A percentile compares a stretch with the other conserved stretches of the same genome.
These are phyloP conservation scores for Tolypocladium tropicale DNA, from an alignment of 2,329 filamentous ascomycete species.

Conservation along the genomic window DNA sequence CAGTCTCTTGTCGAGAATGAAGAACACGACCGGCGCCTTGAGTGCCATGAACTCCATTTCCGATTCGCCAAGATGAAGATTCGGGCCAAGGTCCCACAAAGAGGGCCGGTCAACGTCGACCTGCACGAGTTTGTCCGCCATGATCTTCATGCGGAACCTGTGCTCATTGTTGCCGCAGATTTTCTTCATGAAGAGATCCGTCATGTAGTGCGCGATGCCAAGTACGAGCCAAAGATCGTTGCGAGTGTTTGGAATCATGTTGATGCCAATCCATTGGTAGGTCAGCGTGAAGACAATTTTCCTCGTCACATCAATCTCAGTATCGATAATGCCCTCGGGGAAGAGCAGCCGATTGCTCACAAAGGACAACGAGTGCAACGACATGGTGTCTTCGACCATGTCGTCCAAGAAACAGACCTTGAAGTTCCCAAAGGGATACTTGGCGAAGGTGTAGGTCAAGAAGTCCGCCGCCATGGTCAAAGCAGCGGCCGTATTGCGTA, in stretches of 20 bases:
- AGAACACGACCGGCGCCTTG: constrained; percentile 84
- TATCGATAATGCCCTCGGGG: constrained; percentile 75
- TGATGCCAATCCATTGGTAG: constrained; percentile 89
- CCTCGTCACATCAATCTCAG: constrained; percentile 70
- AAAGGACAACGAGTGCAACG: constrained; percentile 75
- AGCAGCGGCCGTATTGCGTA: constrained; percentile 78
- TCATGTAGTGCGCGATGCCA: constrained; percentile 89
- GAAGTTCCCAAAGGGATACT: constrained; percentile 86
- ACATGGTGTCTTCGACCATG: constrained; percentile 60
- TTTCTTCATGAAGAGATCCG: constrained; percentile 81
- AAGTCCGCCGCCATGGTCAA: constrained; percentile 83
- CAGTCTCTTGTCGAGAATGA: constrained; percentile 84
- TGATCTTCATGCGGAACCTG: constrained; percentile 75
- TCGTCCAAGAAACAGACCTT: constrained; percentile 94
- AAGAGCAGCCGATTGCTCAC: constrained; percentile 82
- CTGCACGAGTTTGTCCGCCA: constrained; percentile 73
- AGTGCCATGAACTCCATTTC: constrained; percentile 83
- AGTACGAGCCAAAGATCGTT: constrained; percentile 82
- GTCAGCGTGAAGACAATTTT: constrained; percentile 75
- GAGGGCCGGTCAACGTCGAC: constrained; percentile 75
- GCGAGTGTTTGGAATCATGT: constrained; percentile 73
- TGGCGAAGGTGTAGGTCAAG: constrained; percentile 78
- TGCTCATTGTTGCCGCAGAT: constrained; percentile 94
- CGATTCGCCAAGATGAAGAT: constrained; percentile 71
- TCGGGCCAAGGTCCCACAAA: constrained; percentile 67